Evolutionary conservation across 1,284 basidiomycete species (phyloP), one percentile per base, ranked within the genome.

Genomic region (Puccinia triticina): DNA sequence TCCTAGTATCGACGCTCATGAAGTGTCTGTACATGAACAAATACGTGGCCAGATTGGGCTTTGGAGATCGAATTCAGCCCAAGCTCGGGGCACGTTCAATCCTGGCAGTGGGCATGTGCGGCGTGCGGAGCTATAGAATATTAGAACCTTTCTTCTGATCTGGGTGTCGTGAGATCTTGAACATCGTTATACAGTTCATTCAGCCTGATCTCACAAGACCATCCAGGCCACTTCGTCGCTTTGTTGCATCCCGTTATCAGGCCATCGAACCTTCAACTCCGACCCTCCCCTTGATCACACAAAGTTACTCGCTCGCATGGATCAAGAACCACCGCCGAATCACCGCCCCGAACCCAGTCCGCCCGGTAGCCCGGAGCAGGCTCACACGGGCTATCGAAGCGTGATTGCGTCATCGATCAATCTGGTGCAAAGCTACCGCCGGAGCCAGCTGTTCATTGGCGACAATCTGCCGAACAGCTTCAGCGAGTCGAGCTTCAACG

Each of bases 341-440:
- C 18, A 61, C 34, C 61, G 23, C 3, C 12, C 18, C 53, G 34
- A 11, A 2, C 12, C 40, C 76, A 66, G 32, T 64, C 76, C 40
- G 14, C 48, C 29, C 46, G 43, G 7, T 3, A 78, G 34, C 34
- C 76, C 59, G 26, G 43, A 67, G 59, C 59, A 64, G 29, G 46
- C 55, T 18, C 46, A 78, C n/a, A 32, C 26, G 21, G 53, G 50
- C 53, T 78, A 64, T 34, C 37, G 76, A 67, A 61, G 76, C 43
- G 76, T 78, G 59, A 66, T 78, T 53, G 61, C 76, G 2, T 66
- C 59, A 32, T 78, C 76, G 14, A 78, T 78, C 43, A 66, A 78
- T 23, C 61, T 78, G 7, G 76, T 78, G 12, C 76, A 67, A 23
- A 67, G 76, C 46, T 78, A 78, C 37, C 34, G 64, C 11, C 18